Evolutionary conservation across 2,329 filamentous ascomycete species (phyloP), one percentile per base, ranked within the genome.

Genomic region (Epichloe aotearoae): DNA sequence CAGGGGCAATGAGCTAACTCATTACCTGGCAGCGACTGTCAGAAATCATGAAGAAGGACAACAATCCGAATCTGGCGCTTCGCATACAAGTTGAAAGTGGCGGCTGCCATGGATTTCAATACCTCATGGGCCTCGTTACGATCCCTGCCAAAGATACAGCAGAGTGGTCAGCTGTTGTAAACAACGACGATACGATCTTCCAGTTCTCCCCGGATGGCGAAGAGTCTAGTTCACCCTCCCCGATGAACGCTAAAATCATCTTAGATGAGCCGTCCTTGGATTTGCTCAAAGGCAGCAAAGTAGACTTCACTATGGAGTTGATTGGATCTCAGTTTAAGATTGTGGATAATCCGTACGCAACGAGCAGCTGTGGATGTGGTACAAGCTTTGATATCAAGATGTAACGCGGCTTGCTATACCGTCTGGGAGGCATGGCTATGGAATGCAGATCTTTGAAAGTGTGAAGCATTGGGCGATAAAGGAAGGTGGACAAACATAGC

Each of bases 101-200:
- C 56, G 93, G 93, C 51, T 98, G 93, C 66, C 93, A 98, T 68
- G 93, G 93, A 47, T 98, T 98, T 67, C 93, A 98, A 66, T 98
- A 98, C 64, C 72, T 95, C 45, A 95, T 98, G 87, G 87, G 83
- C 15, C 76, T 97, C 4, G 84, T 88, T 2, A 80, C 78, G 0
- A 68, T 84, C 1, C 80, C 80, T 0, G 54, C 63, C 5, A 59
- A 64, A 45, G 63, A 64, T 15, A 54, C 64, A 0, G 59, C 64
- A 4, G 60, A 67, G 30, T 62, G 61, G 58, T 59, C 65, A 6
- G 61, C 69, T 2, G 56, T 63, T 5, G 58, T 76, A 6, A 65
- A 77, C 26, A 83, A 89, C 53, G 93, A 97, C 60, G 93, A 98
- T 63, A 93, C 86, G 0, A 75, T 97, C 23, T 95, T 97, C 59